Conservation (phyloP, 2,329 filamentous ascomycete species). For the Proliferodiscus dingleyae region DNA sequence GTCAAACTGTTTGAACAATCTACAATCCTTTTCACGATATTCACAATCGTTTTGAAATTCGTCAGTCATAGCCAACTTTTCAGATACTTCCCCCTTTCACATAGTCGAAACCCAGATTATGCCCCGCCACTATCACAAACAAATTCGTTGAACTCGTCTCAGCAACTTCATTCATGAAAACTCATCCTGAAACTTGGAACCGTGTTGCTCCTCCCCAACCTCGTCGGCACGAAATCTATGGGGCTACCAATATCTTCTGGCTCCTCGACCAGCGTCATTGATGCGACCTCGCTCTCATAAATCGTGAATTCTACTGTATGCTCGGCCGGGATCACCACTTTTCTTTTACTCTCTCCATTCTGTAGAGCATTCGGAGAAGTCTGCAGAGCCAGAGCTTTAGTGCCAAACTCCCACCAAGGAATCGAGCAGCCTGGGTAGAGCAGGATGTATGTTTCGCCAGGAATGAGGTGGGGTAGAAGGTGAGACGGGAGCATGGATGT, state of each 20-base stretch:
- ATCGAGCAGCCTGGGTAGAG: not conserved
- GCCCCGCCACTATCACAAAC: too few species aligned
- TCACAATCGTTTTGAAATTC: too few species aligned
- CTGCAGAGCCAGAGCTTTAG: not conserved
- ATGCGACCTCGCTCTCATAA: not conserved
- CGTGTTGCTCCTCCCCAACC: not conserved
- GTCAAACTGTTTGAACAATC: too few species aligned
- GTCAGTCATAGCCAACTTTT: too few species aligned
- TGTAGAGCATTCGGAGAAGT: not conserved
- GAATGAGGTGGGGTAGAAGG: not conserved
- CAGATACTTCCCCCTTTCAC: too few species aligned
- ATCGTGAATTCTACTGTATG: not conserved
- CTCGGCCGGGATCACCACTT: not conserved
- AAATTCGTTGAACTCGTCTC: too few species aligned
- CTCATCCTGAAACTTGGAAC: not conserved
- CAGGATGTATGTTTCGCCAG: not conserved
- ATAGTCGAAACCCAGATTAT: too few species aligned
- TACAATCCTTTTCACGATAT: too few species aligned
- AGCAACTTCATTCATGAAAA: conserved; percentile 21
- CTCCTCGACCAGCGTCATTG: too few species aligned
- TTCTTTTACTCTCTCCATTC: not conserved
- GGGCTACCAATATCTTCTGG: too few species aligned
- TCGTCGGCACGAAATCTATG: not conserved
- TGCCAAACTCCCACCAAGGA: not conserved
- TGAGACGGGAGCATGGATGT: not conserved